Base-by-base conservation (phyloP, 2,329 filamentous ascomycete species). In the Aspergillus neotritici region DNA sequence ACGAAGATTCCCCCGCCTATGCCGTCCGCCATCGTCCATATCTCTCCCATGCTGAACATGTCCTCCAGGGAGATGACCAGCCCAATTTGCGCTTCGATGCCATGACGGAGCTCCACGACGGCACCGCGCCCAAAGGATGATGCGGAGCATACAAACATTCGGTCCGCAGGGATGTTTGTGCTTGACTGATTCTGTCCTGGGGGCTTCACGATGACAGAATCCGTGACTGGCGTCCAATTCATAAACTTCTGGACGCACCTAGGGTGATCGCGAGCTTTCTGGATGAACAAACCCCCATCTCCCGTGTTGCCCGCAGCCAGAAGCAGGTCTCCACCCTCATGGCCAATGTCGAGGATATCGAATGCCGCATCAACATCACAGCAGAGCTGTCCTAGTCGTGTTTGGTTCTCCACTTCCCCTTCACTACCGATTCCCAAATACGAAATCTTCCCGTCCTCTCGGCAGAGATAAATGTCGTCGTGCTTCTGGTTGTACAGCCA, bases 341-440 rank as follows among this genome's bases (percentile, higher is more conserved):
- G 78, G 37, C 78, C 80, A n/a, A 86, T 73, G 44, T 73, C 71
- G 13, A 70, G 54, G 41, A 82, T 86, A 40, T 88, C 84, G 61
- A 97, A 94, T 3, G 88, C 88, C 3, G 78, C 82, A 45, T 88
- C 85, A 36, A 94, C 84, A 47, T 86, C 87, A 55, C 84, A 85
- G 40, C 78, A 75, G 51, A 87, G 80, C 39, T 76, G 75, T 6
- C 85, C 84, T 44, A 87, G 74, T 41, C 77, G 73, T 35, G 76
- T 74, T 41, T 76, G 71, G 32, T 74, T 72, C 40, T 76, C 72
- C 41, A 83, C 62, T 74, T 77, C 71, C 5, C 66, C 65, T 37
- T 71, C 63, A 28, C 75, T 74, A 34, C 79, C 77, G 46, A 87
- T 80, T 52, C 88, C 82, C 4, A 91, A 66, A 51, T 84, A 86